Percentiles rank a stretch among this genome's conserved stretches.
phyloP scores from a whole-genome alignment of 108 stramenopile species.

The Mediolabrus comicus region DNA sequence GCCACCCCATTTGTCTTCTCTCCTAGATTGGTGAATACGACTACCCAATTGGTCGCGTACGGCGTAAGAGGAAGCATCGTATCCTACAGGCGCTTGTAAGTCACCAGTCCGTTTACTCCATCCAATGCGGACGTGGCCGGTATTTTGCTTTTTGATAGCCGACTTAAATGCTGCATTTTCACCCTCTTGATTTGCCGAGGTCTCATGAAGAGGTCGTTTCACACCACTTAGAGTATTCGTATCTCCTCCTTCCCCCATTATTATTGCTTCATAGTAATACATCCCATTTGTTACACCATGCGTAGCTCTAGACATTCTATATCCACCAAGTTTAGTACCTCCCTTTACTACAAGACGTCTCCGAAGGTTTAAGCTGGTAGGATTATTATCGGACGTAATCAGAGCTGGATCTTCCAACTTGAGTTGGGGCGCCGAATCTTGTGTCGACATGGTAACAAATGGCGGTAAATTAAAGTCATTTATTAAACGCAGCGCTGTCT shows the following conservation, averaged over 20 bases:
- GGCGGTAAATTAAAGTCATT: constrained; percentile 66
- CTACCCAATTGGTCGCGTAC: constrained; percentile 86
- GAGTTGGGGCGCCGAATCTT: constrained; percentile 83
- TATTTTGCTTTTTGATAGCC: background rate
- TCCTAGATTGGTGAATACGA: constrained; percentile 61
- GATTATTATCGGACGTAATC: background rate
- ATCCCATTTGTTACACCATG: constrained; percentile 65
- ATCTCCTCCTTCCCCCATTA: constrained; percentile 45
- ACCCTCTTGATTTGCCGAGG: constrained; percentile 32
- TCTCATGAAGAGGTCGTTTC: constrained; percentile 51
- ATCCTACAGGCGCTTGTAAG: constrained; percentile 95
- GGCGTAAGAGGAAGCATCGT: constrained; percentile 91
- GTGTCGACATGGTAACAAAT: constrained; percentile 64
- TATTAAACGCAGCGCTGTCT: constrained; percentile 48
- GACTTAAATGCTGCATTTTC: background rate
- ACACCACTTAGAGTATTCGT: constrained; percentile 24
- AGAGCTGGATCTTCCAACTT: constrained; percentile 47
- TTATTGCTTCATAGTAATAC: constrained; percentile 68
- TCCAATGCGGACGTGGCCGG: constrained; percentile 79
- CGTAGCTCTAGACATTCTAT: constrained; percentile 86
- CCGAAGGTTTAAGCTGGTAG: constrained; percentile 1
- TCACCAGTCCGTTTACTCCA: constrained; percentile 87
- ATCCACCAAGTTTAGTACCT: constrained; percentile 60
- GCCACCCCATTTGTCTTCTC: constrained; percentile 84
- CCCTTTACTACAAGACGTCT: constrained; percentile 56